These are phyloP conservation scores for Zhuliangozyma parablackwelliae DNA, from an alignment of 1,139 yeast genomes.

Conservation along the genomic window DNA sequence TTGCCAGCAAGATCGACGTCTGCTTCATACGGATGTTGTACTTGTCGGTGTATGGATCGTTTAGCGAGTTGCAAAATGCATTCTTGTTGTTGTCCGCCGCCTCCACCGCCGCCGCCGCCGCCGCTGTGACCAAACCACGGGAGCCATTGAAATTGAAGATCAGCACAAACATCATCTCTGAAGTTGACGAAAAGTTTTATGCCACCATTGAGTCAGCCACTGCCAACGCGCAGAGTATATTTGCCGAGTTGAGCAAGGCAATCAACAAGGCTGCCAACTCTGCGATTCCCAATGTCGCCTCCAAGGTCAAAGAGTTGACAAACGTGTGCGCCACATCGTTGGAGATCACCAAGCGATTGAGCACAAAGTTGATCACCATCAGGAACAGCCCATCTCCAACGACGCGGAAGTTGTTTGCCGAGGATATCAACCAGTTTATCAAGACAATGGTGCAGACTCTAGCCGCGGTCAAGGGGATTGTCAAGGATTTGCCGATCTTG, in stretches of 20 bases:
- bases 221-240: conserved; percentile 72
- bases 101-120: conserved; percentile 15
- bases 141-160: conserved; percentile 20
- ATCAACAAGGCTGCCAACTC: conserved; percentile 61
- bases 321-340: conserved; percentile 74
- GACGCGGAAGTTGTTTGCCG: conserved; percentile 73
- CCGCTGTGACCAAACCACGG: too few species aligned
- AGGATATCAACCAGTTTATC: conserved; percentile 76
- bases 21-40: conserved; percentile 71
- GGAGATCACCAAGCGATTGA: conserved; percentile 71
- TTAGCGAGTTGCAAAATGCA: conserved; percentile 72
- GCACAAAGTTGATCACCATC: conserved; percentile 51
- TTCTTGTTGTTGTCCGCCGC: conserved; percentile 43
- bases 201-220: conserved; percentile 73
- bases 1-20: conserved; percentile 57
- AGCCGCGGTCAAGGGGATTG: conserved; percentile 79
- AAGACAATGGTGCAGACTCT: conserved; percentile 80
- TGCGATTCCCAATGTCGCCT: conserved; percentile 36
- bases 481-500: conserved; percentile 72
- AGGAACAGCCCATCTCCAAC: conserved; percentile 47
- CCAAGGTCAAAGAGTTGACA: conserved; percentile 73
- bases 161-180: conserved; percentile 31
- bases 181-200: conserved; percentile 72
- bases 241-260: conserved; percentile 73
- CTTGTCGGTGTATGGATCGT: conserved; percentile 66